Conservation (phyloP, 2,329 filamentous ascomycete genomes). For the Microdochium trichocladiopsis region DNA sequence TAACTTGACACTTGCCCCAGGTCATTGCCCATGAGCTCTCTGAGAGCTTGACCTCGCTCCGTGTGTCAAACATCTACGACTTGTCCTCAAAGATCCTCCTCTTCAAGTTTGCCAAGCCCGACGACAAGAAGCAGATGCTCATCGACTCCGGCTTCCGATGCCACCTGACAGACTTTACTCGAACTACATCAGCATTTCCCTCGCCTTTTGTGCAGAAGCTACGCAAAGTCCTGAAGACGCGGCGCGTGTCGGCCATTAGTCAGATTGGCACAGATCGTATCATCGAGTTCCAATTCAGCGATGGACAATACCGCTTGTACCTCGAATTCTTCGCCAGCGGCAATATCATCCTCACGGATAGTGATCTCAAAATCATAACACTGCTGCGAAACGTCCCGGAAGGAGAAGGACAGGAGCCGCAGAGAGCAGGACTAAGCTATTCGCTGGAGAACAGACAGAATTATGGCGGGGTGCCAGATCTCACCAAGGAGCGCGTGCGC, state of each 20-base stretch:
- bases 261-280: constrained; percentile 93
- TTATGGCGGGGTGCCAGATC: constrained; percentile 63
- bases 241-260: constrained; percentile 69
- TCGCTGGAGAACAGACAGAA: constrained; percentile 79
- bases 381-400: constrained; percentile 75
- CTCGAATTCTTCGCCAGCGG: constrained; percentile 95
- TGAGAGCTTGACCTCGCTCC: constrained; percentile 64
- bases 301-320: constrained; percentile 81
- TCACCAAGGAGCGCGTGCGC: constrained; percentile 68
- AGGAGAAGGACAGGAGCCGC: constrained; percentile 76
- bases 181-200: constrained; percentile 76
- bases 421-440: constrained; percentile 72
- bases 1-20: constrained; percentile 31
- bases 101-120: constrained; percentile 88
- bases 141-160: constrained; percentile 95
- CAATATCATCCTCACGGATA: constrained; percentile 89
- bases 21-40: constrained; percentile 93
- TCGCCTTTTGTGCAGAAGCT: constrained; percentile 80
- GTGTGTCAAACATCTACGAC: constrained; percentile 92
- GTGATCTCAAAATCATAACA: constrained; percentile 72
- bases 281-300: constrained; percentile 86
- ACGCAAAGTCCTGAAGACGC: constrained; percentile 81
- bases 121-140: constrained; percentile 81
- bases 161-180: constrained; percentile 85
- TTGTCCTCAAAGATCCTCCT: constrained; percentile 92